Percentiles rank a stretch among this genome's conserved stretches.
Evolutionary conservation across 768 basidiomycete genomes (phyloP).

Genomic region (Hysterangium stoloniferum): DNA sequence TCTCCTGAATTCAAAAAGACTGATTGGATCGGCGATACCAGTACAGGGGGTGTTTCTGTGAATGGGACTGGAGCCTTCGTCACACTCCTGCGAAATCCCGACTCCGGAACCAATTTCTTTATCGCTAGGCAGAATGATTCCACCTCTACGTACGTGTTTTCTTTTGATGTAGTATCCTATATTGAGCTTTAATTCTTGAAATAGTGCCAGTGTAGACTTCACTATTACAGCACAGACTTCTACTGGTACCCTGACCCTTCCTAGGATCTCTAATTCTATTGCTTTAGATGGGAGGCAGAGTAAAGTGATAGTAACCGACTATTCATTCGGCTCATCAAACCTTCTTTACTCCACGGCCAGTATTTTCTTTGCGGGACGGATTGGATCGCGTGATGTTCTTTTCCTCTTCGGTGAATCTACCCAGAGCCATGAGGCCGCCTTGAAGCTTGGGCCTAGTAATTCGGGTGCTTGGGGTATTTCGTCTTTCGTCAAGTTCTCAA

Average conservation of each 20-base stretch:
- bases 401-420: constrained; percentile 50
- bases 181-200: not conserved
- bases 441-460: constrained; percentile 36
- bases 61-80: constrained; percentile 46
- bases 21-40: constrained; percentile 59
- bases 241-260: constrained; percentile 45
- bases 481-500: not conserved
- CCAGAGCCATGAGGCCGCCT: constrained; percentile 39
- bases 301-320: constrained; percentile 66
- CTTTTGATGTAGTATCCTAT: not conserved
- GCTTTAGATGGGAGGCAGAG: constrained; percentile 64
- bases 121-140: constrained; percentile 62
- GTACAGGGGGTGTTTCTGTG: constrained; percentile 36
- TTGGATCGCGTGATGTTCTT: constrained; percentile 55
- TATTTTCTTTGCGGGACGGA: constrained; percentile 57
- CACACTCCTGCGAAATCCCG: constrained; percentile 61
- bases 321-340: constrained; percentile 55
- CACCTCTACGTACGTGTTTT: constrained; percentile 22
- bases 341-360: constrained; percentile 67
- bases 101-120: constrained; percentile 59
- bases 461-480: not conserved
- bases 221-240: constrained; percentile 52
- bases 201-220: constrained; percentile 45
- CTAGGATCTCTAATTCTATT: constrained; percentile 43
- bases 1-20: constrained; percentile 78